Evolutionary conservation across 306 rosid species (phyloP).

Genomic region (Crotalaria pallida): DNA sequence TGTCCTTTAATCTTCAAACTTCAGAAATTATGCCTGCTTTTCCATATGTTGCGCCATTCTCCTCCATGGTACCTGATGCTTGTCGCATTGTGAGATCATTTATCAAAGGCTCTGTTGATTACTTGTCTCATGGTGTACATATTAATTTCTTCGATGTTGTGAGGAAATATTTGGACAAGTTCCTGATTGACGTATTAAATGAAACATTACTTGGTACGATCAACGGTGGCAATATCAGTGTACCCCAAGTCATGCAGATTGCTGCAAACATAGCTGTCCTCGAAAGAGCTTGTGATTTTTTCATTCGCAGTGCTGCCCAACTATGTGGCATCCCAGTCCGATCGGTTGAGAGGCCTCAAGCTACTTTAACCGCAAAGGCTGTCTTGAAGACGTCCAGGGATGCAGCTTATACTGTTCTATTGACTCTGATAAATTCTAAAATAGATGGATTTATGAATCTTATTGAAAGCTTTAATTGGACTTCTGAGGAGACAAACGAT

Average conservation of each 20-base stretch:
- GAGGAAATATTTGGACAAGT: conserved; percentile 67
- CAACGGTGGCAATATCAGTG: conserved; percentile 48
- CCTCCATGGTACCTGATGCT: conserved; percentile 78
- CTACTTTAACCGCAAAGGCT: conserved; percentile 64
- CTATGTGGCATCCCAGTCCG: conserved; percentile 68
- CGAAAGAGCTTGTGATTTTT: conserved; percentile 87
- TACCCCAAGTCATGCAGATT: conserved; percentile 90
- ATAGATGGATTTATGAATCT: conserved; percentile 68
- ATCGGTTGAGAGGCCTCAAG: conserved; percentile 65
- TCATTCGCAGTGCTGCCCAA: conserved; percentile 68
- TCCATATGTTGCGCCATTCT: conserved; percentile 82
- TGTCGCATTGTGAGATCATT: conserved; percentile 88
- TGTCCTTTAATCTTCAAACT: conserved; percentile 69
- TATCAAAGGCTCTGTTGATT: conserved; percentile 88
- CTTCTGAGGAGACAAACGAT: conserved; percentile 61
- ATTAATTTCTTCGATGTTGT: conserved; percentile 49
- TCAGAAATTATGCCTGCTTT: conserved; percentile 82
- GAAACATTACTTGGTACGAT: conserved; percentile 60
- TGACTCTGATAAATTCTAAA: conserved; percentile 58
- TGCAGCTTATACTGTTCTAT: conserved; percentile 60
- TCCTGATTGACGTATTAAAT: conserved; percentile 65
- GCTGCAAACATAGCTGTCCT: conserved; percentile 77
- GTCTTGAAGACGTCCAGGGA: conserved; percentile 74
- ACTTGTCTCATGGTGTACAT: conserved; percentile 54
- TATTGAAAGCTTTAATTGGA: conserved; percentile 57